Base-by-base conservation (phyloP, 2,329 filamentous ascomycete species). In the Monosporascus sp. region DNA sequence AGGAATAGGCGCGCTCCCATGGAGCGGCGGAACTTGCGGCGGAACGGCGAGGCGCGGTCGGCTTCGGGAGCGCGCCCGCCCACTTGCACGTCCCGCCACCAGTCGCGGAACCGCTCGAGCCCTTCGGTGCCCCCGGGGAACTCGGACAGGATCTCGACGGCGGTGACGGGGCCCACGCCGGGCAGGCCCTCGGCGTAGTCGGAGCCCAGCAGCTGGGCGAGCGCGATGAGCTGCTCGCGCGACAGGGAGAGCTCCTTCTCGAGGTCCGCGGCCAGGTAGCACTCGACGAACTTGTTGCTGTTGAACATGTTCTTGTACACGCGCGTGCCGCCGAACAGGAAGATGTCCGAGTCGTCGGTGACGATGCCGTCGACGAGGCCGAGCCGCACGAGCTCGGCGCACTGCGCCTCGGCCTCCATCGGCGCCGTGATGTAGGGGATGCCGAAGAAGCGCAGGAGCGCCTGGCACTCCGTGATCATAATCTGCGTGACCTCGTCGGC, bases 241-340 rank as follows among this genome's bases (percentile, higher is more conserved):
- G 89, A 87, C 0, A 99, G 81, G 0, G 89, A 90, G 57, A 97
- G 87, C 63, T 99, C 95, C 62, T 88, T 88, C 64, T 96, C 90
- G 0, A 99, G 77, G 65, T 99, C 94, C 0, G 76, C 78, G 2
- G 85, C 75, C 9, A 99, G 80, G 67, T 97, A 99, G 72, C 94
- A 97, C 73, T 99, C 94, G 43, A 99, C 94, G 63, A 91, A 96
- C 68, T 99, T 99, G 70, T 94, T 94, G 63, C 91, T 87, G 71
- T 97, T 99, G 78, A 99, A 99, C 91, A 99, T 96, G 75, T 99
- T 99, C 71, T 99, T 99, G 78, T 99, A 99, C 22, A 99, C 88
- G 18, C 93, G 81, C 0, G 91, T 99, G 38, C 94, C 95, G 18
- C 94, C 95, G 69, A 99, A 99, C 1, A 99, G 81, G 65, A 99